Evolutionary conservation across 2,329 filamentous ascomycete species (phyloP).

Genomic region (Fusarium foetens): DNA sequence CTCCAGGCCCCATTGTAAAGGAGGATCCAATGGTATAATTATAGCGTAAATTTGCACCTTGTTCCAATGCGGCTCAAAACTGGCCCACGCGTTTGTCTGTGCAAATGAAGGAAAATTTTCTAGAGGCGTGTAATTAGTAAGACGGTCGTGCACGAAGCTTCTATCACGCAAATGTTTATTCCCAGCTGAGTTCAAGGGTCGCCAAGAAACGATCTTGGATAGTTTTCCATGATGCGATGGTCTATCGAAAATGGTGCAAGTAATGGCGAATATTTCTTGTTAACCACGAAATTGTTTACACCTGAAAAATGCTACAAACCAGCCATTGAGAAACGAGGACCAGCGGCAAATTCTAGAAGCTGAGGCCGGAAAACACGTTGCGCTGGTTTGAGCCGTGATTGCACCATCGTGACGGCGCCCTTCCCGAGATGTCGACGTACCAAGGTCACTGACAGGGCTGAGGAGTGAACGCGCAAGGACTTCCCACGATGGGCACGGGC

Average conservation of each 20-base stretch:
- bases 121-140: constrained; percentile 21
- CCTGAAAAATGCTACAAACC: background rate
- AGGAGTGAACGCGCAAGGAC: constrained; percentile 19
- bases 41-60: constrained; percentile 43
- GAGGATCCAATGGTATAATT: constrained; percentile 44
- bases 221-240: constrained; percentile 11
- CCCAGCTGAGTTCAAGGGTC: constrained; percentile 17
- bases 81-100: constrained; percentile 15
- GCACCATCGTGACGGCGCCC: constrained; percentile 27
- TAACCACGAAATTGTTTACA: background rate
- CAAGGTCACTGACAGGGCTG: constrained; percentile 29
- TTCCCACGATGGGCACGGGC: background rate
- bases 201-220: constrained; percentile 17
- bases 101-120: constrained; percentile 21
- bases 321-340: constrained; percentile 17
- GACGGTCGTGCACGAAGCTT: constrained; percentile 15
- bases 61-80: constrained; percentile 42
- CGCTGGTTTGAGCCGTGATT: constrained; percentile 29
- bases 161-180: constrained; percentile 1
- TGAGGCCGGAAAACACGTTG: constrained; percentile 35
- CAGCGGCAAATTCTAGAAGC: constrained; percentile 1
- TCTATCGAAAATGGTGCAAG: constrained; percentile 24
- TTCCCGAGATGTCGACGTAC: constrained; percentile 18
- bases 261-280: constrained; percentile 12
- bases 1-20: constrained; percentile 29